Percentiles rank a stretch among this genome's conserved stretches.
phyloP scores from a whole-genome alignment of 2,329 filamentous ascomycete species.

The Neophaeococcomyces mojaviensis region DNA sequence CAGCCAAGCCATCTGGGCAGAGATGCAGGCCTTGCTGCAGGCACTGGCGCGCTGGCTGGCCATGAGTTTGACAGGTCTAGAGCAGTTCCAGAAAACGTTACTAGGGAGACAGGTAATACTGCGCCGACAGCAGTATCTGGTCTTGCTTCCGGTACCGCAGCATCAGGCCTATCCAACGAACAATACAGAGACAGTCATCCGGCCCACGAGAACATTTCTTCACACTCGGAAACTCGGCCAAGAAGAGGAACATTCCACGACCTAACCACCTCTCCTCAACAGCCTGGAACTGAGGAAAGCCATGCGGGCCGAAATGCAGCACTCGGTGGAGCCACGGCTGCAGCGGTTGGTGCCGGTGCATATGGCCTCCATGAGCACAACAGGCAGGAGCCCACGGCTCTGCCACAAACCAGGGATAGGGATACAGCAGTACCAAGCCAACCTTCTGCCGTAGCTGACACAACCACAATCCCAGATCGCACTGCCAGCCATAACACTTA shows the following conservation, averaged over 20 bases:
- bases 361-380: conserved; percentile 16
- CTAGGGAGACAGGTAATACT: neutral
- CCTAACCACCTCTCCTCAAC: neutral
- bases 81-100: neutral
- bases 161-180: neutral
- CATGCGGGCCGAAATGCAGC: conserved; percentile 13
- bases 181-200: neutral
- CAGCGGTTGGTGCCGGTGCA: conserved; percentile 13
- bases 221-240: neutral
- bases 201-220: neutral
- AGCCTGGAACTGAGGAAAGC: conserved; percentile 4
- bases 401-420: neutral
- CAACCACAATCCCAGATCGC: neutral
- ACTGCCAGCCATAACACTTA: neutral
- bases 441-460: neutral
- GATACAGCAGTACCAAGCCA: neutral
- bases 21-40: conserved; percentile 8
- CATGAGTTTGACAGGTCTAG: neutral
- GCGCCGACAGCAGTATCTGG: neutral
- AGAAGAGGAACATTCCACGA: neutral
- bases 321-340: conserved; percentile 8
- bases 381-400: conserved; percentile 7
- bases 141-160: neutral
- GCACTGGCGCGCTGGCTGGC: neutral
- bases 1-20: neutral